These are phyloP conservation scores for Calcarisporium arbuscula DNA, from an alignment of 2,329 filamentous ascomycete genomes.

Conservation along the genomic window DNA sequence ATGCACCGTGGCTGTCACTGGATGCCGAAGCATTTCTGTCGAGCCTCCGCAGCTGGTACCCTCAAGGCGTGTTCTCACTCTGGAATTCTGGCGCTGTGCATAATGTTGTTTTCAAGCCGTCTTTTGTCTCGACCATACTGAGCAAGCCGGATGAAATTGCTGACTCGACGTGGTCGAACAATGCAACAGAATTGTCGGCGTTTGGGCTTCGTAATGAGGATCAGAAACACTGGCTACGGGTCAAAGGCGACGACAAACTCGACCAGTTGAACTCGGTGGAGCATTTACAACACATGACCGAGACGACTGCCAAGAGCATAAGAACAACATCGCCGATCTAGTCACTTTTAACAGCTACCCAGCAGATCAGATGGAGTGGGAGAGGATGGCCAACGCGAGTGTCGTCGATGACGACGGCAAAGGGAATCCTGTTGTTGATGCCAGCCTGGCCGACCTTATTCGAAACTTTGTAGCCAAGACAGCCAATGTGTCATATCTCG, in stretches of 20 bases:
- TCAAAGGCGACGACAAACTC: no score
- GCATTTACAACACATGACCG: constrained; percentile 16
- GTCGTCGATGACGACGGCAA: constrained; percentile 19
- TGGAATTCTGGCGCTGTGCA: constrained; percentile 25
- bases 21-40: constrained; percentile 22
- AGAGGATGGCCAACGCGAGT: constrained; percentile 24
- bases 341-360: constrained; percentile 31
- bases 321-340: constrained; percentile 25
- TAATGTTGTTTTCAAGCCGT: constrained; percentile 26
- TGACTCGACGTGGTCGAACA: constrained; percentile 14
- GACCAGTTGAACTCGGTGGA: no score
- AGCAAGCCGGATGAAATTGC: constrained; percentile 21
- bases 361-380: constrained; percentile 33
- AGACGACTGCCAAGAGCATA: constrained; percentile 16
- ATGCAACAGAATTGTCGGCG: constrained; percentile 21
- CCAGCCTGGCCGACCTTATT: constrained; percentile 25
- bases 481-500: constrained; percentile 28
- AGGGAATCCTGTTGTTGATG: constrained; percentile 23
- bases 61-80: constrained; percentile 29
- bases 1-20: constrained; percentile 25
- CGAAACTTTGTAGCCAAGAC: constrained; percentile 29
- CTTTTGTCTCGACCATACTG: constrained; percentile 20
- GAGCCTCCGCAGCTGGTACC: constrained; percentile 22
- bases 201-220: constrained; percentile 26
- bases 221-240: no score